Base-by-base conservation (phyloP, 2,329 filamentous ascomycete species). In the Aureobasidium sp. region DNA sequence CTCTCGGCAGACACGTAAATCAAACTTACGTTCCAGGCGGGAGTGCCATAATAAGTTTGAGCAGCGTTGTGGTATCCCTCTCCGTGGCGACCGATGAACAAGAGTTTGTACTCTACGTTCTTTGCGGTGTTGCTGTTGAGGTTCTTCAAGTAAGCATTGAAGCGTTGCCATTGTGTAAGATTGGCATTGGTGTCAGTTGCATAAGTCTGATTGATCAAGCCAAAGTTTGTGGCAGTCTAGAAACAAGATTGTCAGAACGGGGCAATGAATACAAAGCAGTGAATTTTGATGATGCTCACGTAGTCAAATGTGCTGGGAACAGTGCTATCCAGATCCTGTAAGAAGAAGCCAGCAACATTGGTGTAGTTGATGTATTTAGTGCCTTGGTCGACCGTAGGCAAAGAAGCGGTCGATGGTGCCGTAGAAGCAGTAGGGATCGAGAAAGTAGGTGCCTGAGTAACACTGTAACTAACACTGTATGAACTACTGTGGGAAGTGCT, bases 21-120 rank as follows among this genome's bases (percentile, higher is more conserved):
- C n/a, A 2, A 22, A 70, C 78, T 60, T 65, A 79, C 79, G 63
- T 87, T 83, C 84, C 84, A 87, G 2, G 79, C 80, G 1, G 80
- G 77, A 0, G 83, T 86, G 41, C 83, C 83, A 59, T 85, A 87
- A 64, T 74, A 84, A 24, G 73, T 71, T 66, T 86, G 81, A 12
- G 83, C 84, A 6, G 79, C 79, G 61, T 84, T 84, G 66, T 84
- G 77, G 52, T 71, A 70, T 6, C 85, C 85, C 64, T 86, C 78
- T 19, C 85, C 85, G 62, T 88, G 85, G 34, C 85, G 79, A 37
- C 79, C 84, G 65, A 86, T 73, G 66, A 83, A 83, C 25, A 88
- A 64, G 8, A 89, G 73, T 61, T 85, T 84, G 71, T 86, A 88
- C 80, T 55, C 84, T 8, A 77, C 75, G 44, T 74, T 74, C 7